These are phyloP conservation scores for Chlamydomonas incerta DNA, from an alignment of 139 green algal species.

Conservation along the genomic window DNA sequence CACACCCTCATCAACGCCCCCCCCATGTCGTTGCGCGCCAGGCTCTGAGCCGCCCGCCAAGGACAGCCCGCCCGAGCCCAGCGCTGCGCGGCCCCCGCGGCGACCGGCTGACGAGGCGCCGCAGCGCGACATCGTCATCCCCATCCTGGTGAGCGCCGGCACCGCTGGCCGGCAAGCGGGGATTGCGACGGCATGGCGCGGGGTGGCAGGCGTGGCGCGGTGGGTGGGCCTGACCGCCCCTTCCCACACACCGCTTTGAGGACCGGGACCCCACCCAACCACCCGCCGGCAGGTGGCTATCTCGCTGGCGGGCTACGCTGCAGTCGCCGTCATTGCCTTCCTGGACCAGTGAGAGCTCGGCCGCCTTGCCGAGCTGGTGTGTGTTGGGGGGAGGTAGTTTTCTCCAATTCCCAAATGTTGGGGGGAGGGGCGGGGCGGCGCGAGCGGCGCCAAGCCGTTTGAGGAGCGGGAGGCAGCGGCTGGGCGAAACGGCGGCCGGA, in stretches of 20 bases:
- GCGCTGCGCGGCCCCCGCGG: too few relatives aligned
- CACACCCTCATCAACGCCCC: background rate
- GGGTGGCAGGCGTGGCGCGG: background rate
- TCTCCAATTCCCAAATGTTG: too few relatives aligned
- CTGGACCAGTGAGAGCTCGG: slow-evolving; percentile 47
- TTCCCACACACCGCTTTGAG: background rate
- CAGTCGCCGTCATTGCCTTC: slow-evolving; percentile 42
- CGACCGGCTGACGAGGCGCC: too few relatives aligned
- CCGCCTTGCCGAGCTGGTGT: too few relatives aligned
- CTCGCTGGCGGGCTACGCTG: slow-evolving; percentile 36
- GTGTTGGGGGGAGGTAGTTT: too few relatives aligned
- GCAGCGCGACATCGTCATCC: slow-evolving; percentile 41
- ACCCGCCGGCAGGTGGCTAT: slow-evolving; percentile 39
- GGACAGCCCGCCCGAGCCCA: background rate
- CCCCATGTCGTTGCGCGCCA: background rate
- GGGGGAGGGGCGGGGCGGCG: too few relatives aligned
- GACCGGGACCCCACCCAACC: background rate
- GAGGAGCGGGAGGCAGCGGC: too few relatives aligned
- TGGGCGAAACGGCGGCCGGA: too few relatives aligned
- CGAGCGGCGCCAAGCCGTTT: too few relatives aligned
- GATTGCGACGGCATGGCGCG: background rate
- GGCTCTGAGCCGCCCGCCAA: background rate
- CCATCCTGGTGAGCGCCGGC: slow-evolving; percentile 13
- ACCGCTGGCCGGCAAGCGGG: background rate
- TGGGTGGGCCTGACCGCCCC: background rate